Base-by-base conservation (phyloP, 2,329 filamentous ascomycete species). In the Allantophomopsis cytisporea region DNA sequence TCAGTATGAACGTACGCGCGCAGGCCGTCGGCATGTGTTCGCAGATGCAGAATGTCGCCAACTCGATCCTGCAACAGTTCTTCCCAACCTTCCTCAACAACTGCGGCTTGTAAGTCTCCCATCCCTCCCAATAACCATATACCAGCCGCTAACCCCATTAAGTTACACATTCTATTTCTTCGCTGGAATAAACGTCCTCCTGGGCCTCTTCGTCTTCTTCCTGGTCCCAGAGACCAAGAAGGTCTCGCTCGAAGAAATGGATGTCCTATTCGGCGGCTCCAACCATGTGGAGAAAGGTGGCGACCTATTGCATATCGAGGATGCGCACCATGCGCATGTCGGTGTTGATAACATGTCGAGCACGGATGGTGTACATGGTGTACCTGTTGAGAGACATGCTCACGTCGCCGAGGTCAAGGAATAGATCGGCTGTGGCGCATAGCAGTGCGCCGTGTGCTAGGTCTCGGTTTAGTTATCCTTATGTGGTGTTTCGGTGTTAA, bases 1-100 rank as follows among this genome's bases (percentile, higher is more conserved):
- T 82, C 62, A 75, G 69, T 39, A 78, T 80, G 71, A 82, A 82
- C 55, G 72, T 82, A n/a, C 74, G 77, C 42, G 74, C 76, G 5
- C 77, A 82, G 54, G 77, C 77, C 30, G 75, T 82, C 12, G 77
- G 76, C 40, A 82, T 82, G 77, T 75, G 59, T 44, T 65, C 62
- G 31, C 66, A 75, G 51, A 71, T 64, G 45, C 71, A 75, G 46
- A 75, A 81, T 52, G 70, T 81, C 39, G 75, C 75, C 53, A 80
- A 81, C 56, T 68, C 69, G 41, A 71, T 81, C 47, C 73, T 81
- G 51, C 73, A 80, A 55, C 77, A 82, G 46, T 81, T 81, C 63
- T 81, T 82, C 64, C 77, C 77, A 11, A 70, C 66, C 11, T 81
- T 82, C 61, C 65, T 81, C 13, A 62, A 68, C 39, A 75, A 79